Base-by-base conservation (phyloP, 106 monocot genomes). In the Platanthera guangdongensis region DNA sequence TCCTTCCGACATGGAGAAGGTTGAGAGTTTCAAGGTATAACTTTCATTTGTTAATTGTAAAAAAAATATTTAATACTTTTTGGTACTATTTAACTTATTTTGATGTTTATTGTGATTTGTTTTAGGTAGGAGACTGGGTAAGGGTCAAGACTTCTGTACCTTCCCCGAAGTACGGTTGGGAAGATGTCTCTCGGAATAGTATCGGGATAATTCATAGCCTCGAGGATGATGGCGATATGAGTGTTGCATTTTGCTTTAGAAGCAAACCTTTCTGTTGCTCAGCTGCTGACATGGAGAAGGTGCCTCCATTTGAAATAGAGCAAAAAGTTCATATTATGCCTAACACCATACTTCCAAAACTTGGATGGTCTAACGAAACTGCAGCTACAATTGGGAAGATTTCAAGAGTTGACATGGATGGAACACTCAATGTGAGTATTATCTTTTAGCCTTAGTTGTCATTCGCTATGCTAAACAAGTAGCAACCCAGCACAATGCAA, bases 1-100 rank as follows among this genome's bases (percentile, higher is more conserved):
- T 90, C 99, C 99, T 71, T 99, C 94, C 75, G 99, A 99, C 80
- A 92, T 99, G 94, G 94, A 99, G 81, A 99, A 92, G 81, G 94
- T 99, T 52, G 94, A 99, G 76, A 87, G 78, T 32, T 90, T 99
- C 82, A 92, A 92, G 92, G 99, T 99, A 89, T 2, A 54, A 22
- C 47, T 30, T 22, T 49, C 5, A 46, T 75, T 75, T 8, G 50
- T 75, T 68, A 47, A 1, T 68, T 15, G 10, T 9, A 13, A 18
- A 9, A 18, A 16, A 60, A 48, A 48, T 5, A 30, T 32, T 0
- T 32, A 0, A 12, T 39, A 6, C 8, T n/a, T 32, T 18, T 46
- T 72, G 50, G 39, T 74, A 13, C 8, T 62, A 8, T 49, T 16
- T 7, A 72, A 52, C 46, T 74, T 60, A 46, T 74, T 3, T 55